Conservation (phyloP, 345 rosid genomes). For the Clausena lansium region DNA sequence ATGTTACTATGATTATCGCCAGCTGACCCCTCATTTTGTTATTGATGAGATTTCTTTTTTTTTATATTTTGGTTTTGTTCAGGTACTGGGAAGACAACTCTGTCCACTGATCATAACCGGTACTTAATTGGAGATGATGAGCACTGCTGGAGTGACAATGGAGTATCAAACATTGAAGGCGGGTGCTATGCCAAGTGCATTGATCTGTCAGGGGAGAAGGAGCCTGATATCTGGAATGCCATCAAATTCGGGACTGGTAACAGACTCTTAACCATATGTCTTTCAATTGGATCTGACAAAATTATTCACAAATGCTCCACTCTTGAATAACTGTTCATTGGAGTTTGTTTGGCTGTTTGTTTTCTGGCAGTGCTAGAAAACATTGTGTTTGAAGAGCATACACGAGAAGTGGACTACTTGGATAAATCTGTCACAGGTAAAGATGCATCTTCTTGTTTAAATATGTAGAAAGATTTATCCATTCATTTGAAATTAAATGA, state of each 20-base stretch:
- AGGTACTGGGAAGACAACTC: slow-evolving; percentile 96
- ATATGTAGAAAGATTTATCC: not conserved
- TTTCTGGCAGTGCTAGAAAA: slow-evolving; percentile 75
- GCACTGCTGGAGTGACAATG: slow-evolving; percentile 88
- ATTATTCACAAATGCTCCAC: not conserved
- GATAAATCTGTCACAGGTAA: slow-evolving; percentile 90
- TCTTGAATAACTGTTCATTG: not conserved
- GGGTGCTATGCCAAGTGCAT: slow-evolving; percentile 98
- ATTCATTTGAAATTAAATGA: no score
- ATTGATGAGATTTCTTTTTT: not conserved
- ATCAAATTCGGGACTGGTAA: slow-evolving; percentile 91
- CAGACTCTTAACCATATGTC: not conserved
- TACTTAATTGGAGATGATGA: slow-evolving; percentile 94
- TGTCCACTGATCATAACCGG: slow-evolving; percentile 91
- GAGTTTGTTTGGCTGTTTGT: not conserved
- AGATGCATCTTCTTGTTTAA: not conserved
- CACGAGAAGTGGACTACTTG: slow-evolving; percentile 72
- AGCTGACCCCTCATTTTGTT: not conserved
- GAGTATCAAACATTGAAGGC: slow-evolving; percentile 95
- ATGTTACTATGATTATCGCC: not conserved
- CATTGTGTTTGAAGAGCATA: slow-evolving; percentile 91
- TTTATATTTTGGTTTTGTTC: slow-evolving; percentile 4
- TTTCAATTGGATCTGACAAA: not conserved
- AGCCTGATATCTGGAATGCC: slow-evolving; percentile 95
- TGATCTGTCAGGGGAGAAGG: slow-evolving; percentile 84